Base-by-base conservation (phyloP, 148 eudicot genomes). In the Nepenthes mirabilis region DNA sequence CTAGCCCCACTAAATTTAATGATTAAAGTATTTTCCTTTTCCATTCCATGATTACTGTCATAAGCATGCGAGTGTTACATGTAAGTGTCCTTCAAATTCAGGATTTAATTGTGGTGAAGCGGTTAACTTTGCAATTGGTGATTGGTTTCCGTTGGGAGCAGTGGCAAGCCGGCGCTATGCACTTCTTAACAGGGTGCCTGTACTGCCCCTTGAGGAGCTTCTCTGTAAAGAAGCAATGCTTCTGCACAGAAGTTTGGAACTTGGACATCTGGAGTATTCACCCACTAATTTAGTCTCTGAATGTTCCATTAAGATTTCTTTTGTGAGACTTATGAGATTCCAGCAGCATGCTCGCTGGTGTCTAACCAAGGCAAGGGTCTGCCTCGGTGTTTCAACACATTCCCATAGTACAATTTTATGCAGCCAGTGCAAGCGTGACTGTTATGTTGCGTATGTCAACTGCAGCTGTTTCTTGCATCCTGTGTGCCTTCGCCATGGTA, bases 21-120 rank as follows among this genome's bases (percentile, higher is more conserved):
- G 8, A 40, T 40, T 40, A 4, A 3, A 3, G 45, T 40, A 40
- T 40, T 3, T 33, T 8, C 33, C 40, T 23, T 55, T 14, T 37
- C 11, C 33, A 60, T 14, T 37, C 11, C 33, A 60, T 43, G 52
- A 49, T 49, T 49, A 11, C 2, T 49, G 6, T 49, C 45, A 40
- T 40, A 8, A 8, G 8, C 4, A 40, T 40, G 1, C 45, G 8
- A 40, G 8, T 8, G 8, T 49, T 49, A 5, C 52, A 49, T 12
- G 12, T 2, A 5, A 2, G 52, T 10, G n/a, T 49, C 14, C 13
- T 49, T 6, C 11, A n/a, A 10, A 49, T 73, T 56, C 76, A 94
- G 99, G 99, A 73, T 94, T 89, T 72, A 94, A 94, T 62, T 94
- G 99, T 58, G 97, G 99, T 13, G 99, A 94, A 75, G 99, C 99